Conservation (phyloP, 495 filamentous ascomycete species). For the Neurospora terricola region DNA sequence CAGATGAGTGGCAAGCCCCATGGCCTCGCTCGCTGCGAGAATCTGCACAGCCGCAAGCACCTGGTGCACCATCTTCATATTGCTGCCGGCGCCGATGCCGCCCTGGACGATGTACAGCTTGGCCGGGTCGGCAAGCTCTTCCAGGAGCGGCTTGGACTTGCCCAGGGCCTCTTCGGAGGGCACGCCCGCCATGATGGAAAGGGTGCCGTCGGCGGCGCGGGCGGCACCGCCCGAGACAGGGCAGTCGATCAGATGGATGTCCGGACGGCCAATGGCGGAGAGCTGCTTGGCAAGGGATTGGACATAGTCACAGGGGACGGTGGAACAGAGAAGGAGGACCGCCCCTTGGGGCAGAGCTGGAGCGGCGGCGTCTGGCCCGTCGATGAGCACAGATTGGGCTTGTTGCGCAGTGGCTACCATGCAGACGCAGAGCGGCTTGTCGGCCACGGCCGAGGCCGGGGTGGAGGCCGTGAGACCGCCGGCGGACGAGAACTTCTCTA, state of each 20-base stretch:
- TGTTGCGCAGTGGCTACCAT: constrained; percentile 76
- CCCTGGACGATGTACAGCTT: constrained; percentile 68
- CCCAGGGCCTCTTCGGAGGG: constrained; percentile 41
- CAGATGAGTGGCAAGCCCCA: constrained; percentile 60
- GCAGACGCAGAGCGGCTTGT: constrained; percentile 53
- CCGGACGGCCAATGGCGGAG: constrained; percentile 41
- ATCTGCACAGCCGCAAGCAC: constrained; percentile 72
- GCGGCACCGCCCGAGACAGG: constrained; percentile 71
- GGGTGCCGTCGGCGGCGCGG: constrained; percentile 63
- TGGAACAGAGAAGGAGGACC: constrained; percentile 62
- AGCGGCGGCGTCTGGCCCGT: constrained; percentile 47
- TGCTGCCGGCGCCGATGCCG: constrained; percentile 67
- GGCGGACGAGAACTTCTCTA: constrained; percentile 57
- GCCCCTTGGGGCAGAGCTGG: constrained; percentile 45
- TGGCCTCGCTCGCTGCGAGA: constrained; percentile 57
- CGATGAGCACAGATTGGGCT: constrained; percentile 55
- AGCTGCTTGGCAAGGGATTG: constrained; percentile 49
- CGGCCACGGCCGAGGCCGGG: constrained; percentile 52
- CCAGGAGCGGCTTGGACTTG: constrained; percentile 49
- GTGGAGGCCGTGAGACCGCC: constrained; percentile 54
- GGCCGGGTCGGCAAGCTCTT: constrained; percentile 46
- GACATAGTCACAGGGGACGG: constrained; percentile 59
- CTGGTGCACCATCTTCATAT: constrained; percentile 84
- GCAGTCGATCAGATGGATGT: constrained; percentile 61
- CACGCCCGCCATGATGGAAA: constrained; percentile 74